phyloP scores from a whole-genome alignment of 306 rosid species.

The Spatholobus suberectus region DNA sequence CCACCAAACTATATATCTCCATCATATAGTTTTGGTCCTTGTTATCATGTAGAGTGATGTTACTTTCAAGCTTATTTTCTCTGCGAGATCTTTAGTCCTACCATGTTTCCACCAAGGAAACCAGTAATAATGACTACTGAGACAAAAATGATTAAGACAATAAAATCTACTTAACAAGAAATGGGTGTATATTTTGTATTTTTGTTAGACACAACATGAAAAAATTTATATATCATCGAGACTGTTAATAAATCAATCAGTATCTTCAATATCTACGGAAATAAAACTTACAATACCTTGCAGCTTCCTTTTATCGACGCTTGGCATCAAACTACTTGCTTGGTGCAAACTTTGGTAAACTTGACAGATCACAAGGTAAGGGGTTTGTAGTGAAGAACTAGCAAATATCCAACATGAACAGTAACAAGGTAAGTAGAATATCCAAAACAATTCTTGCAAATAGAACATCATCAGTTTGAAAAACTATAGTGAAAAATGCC shows the following conservation, averaged over 20 bases:
- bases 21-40: not conserved
- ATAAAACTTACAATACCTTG: constrained; percentile 53
- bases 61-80: not conserved
- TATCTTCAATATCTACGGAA: constrained; percentile 9
- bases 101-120: constrained; percentile 2
- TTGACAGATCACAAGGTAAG: constrained; percentile 83
- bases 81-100: not conserved
- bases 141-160: not conserved
- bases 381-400: constrained; percentile 86
- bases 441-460: not conserved
- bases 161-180: too few species aligned
- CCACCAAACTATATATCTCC: not conserved
- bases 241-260: not conserved
- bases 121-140: not conserved
- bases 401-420: constrained; percentile 31
- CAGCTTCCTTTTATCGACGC: constrained; percentile 68
- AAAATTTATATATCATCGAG: not conserved
- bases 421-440: constrained; percentile 10
- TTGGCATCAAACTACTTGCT: constrained; percentile 86
- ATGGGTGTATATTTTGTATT: not conserved
- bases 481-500: not conserved
- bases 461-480: not conserved
- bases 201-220: not conserved
- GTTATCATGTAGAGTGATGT: not conserved
- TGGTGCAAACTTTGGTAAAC: constrained; percentile 82